A percentile compares a stretch with the other conserved stretches of the same genome.
Evolutionary conservation across 352 stramenopile species (phyloP).

Genomic region (Pythium rishiriense): DNA sequence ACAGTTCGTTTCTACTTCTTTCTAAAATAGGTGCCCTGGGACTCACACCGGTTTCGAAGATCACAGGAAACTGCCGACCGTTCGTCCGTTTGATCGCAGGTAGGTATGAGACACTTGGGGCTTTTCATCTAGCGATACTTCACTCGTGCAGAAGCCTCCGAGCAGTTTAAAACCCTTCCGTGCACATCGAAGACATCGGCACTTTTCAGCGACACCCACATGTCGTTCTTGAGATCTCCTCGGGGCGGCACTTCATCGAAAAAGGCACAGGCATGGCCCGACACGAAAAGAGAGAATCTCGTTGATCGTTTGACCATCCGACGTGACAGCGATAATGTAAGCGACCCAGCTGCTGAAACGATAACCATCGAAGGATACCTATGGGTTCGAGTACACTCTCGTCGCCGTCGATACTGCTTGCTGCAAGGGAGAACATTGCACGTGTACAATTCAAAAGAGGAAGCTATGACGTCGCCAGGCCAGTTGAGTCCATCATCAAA

Average conservation of each 20-base stretch:
- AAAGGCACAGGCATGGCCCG: not conserved
- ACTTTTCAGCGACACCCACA: not conserved
- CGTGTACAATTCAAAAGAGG: constrained; percentile 66
- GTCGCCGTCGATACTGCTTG: constrained; percentile 72
- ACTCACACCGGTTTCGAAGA: not conserved
- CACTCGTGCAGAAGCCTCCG: not conserved
- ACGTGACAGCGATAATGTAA: not conserved
- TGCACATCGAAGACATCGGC: not conserved
- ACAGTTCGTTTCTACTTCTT: constrained; percentile 4
- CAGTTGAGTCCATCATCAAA: constrained; percentile 34
- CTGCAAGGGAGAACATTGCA: constrained; percentile 52
- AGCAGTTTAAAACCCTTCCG: too few relatives aligned
- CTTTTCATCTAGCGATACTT: not conserved
- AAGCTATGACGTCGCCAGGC: constrained; percentile 17
- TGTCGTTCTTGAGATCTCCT: constrained; percentile 26
- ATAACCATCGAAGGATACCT: constrained; percentile 61
- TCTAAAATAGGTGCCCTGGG: constrained; percentile 24
- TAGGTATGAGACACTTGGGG: not conserved
- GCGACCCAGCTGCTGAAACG: not conserved
- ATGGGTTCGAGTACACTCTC: constrained; percentile 54
- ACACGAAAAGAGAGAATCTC: not conserved
- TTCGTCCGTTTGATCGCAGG: not conserved
- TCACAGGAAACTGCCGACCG: constrained; percentile 2
- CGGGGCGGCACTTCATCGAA: constrained; percentile 1
- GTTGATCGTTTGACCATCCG: not conserved